These are phyloP conservation scores for Apiospora arundinis DNA, from an alignment of 2,329 filamentous ascomycete species.

Conservation along the genomic window DNA sequence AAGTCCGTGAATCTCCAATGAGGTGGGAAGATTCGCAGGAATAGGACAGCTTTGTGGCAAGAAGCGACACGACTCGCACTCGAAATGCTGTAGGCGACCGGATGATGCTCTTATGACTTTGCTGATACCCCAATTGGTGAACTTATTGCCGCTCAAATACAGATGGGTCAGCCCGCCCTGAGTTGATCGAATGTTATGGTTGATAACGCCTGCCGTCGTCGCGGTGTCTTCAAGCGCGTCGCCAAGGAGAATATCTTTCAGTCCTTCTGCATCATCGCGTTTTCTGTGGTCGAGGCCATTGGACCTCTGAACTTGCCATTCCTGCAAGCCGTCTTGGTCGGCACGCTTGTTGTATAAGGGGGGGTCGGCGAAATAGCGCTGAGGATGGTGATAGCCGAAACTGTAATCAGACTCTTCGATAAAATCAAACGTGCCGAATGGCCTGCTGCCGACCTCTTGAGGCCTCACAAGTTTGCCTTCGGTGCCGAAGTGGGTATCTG, in stretches of 20 bases:
- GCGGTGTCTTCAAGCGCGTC: conserved; percentile 25
- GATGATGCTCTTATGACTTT: conserved; percentile 49
- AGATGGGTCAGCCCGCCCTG: conserved; percentile 58
- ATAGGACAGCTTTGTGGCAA: conserved; percentile 25
- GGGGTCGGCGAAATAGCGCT: conserved; percentile 55
- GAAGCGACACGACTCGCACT: conserved; percentile 53
- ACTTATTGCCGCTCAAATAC: conserved; percentile 55
- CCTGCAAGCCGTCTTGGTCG: conserved; percentile 32
- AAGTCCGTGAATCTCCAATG: conserved; percentile 48
- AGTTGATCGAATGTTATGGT: conserved; percentile 34
- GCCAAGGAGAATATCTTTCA: conserved; percentile 41
- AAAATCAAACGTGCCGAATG: conserved; percentile 50
- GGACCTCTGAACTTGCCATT: conserved; percentile 41
- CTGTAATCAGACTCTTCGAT: conserved; percentile 57
- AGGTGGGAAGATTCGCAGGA: conserved; percentile 37
- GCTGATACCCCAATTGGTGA: conserved; percentile 52
- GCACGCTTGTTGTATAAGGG: conserved; percentile 46
- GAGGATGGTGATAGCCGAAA: conserved; percentile 49
- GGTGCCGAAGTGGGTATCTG: conserved; percentile 46
- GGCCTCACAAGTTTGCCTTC: conserved; percentile 52
- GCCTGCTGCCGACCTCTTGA: conserved; percentile 37
- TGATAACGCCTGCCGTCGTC: conserved; percentile 28
- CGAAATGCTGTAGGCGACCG: conserved; percentile 58
- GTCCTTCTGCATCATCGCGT: conserved; percentile 41
- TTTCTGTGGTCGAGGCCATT: conserved; percentile 41